These are phyloP conservation scores for Arachis monticola DNA, from an alignment of 331 rosid genomes.

Conservation along the genomic window DNA sequence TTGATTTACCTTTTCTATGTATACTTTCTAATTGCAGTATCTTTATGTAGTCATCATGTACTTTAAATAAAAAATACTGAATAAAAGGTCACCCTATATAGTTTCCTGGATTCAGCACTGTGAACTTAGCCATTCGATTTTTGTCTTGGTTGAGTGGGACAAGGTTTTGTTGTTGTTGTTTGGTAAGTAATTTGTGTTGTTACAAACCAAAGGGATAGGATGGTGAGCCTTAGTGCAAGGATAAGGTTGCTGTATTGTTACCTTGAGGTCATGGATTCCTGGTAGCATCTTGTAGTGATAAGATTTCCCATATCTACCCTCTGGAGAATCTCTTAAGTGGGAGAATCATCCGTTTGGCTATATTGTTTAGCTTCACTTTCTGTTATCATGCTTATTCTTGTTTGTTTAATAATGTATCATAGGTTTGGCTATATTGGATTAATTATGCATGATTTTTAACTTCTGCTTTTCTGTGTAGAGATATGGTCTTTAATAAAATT, in stretches of 20 bases:
- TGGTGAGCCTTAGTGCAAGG: no score
- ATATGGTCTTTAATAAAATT: no score
- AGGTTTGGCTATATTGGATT: background rate
- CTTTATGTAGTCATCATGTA: constrained; percentile 6
- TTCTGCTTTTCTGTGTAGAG: background rate
- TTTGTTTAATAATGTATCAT: constrained; percentile 14
- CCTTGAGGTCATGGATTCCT: no score
- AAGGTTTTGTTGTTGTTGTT: no score
- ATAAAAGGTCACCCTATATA: background rate
- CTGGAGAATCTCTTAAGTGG: no score
- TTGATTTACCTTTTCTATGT: background rate
- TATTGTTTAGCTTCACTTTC: background rate
- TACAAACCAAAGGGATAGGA: background rate
- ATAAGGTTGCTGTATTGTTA: no score
- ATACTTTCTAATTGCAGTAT: constrained; percentile 2
- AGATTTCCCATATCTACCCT: no score
- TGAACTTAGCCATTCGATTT: background rate
- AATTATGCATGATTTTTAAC: background rate
- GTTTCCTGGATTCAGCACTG: background rate
- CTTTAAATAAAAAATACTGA: background rate
- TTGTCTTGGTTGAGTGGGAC: background rate
- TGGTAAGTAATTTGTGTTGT: background rate
- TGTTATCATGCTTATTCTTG: background rate
- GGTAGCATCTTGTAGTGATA: no score
- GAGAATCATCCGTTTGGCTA: no score